phyloP scores from a whole-genome alignment of 371 early-diverging fungal genomes.

The Mucor saturninus region DNA sequence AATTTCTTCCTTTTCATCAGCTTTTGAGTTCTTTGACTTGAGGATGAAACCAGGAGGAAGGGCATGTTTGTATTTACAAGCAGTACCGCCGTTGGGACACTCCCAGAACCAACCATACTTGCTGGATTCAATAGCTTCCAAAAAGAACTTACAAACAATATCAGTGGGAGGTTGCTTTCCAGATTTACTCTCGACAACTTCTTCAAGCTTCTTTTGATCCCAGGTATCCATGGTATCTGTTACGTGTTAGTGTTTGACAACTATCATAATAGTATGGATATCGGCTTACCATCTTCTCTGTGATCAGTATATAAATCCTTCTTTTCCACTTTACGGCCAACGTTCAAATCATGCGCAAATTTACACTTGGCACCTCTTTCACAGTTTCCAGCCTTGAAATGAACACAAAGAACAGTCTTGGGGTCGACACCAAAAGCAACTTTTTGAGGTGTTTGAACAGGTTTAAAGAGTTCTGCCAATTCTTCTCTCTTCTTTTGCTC shows the following conservation, averaged over 20 bases:
- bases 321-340: slow-evolving; percentile 90
- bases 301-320: slow-evolving; percentile 92
- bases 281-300: slow-evolving; percentile 53
- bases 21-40: slow-evolving; percentile 84
- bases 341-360: slow-evolving; percentile 95
- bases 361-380: slow-evolving; percentile 96
- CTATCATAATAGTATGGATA: neutral
- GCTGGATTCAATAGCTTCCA: slow-evolving; percentile 96
- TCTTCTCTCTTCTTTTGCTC: slow-evolving; percentile 55
- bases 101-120: slow-evolving; percentile 99
- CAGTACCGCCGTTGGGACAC: slow-evolving; percentile 90
- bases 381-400: slow-evolving; percentile 94
- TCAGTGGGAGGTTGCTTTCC: slow-evolving; percentile 91
- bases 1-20: slow-evolving; percentile 80
- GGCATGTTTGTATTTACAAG: slow-evolving; percentile 96
- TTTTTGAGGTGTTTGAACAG: slow-evolving; percentile 88
- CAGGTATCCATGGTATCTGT: slow-evolving; percentile 94
- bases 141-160: slow-evolving; percentile 98
- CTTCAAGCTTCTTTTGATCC: slow-evolving; percentile 92
- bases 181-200: slow-evolving; percentile 86
- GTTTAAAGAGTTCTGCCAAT: slow-evolving; percentile 89
- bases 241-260: neutral
- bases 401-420: slow-evolving; percentile 95
- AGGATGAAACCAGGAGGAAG: slow-evolving; percentile 97
- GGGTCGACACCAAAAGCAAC: slow-evolving; percentile 99